Evolutionary conservation across 1,139 yeast species (phyloP).

Genomic region (Candida sp.): DNA sequence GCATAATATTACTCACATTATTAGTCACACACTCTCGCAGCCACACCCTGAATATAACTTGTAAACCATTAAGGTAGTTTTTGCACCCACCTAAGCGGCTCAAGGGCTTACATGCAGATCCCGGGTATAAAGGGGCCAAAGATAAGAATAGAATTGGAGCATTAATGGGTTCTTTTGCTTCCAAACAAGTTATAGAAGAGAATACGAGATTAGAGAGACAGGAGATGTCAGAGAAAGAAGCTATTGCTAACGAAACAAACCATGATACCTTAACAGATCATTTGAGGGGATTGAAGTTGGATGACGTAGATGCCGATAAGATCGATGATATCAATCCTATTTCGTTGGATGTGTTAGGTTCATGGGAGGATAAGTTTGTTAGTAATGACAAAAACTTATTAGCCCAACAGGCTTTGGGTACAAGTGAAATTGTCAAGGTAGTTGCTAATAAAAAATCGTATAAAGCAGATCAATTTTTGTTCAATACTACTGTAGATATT

Average conservation of each 20-base stretch:
- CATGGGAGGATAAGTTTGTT: slow-evolving; percentile 50
- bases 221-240: neutral
- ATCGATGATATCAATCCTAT: slow-evolving; percentile 20
- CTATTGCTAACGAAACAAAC: neutral
- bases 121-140: neutral
- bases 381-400: slow-evolving; percentile 54
- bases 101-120: neutral
- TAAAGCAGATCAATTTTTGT: slow-evolving; percentile 45
- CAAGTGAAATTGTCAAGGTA: slow-evolving; percentile 44
- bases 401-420: slow-evolving; percentile 58
- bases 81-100: slow-evolving; percentile 4
- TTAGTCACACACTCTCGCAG: neutral
- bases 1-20: neutral
- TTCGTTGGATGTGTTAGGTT: slow-evolving; percentile 24
- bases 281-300: slow-evolving; percentile 11
- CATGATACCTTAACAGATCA: neutral
- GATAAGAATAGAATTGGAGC: neutral
- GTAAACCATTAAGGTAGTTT: slow-evolving; percentile 11
- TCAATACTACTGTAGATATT: slow-evolving; percentile 55
- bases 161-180: neutral
- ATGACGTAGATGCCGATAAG: slow-evolving; percentile 5
- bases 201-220: neutral
- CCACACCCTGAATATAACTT: neutral
- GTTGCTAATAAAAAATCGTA: slow-evolving; percentile 27
- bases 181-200: neutral